Base-by-base conservation (phyloP, 2,329 filamentous ascomycete genomes). In the Macrophomina phaseolina region DNA sequence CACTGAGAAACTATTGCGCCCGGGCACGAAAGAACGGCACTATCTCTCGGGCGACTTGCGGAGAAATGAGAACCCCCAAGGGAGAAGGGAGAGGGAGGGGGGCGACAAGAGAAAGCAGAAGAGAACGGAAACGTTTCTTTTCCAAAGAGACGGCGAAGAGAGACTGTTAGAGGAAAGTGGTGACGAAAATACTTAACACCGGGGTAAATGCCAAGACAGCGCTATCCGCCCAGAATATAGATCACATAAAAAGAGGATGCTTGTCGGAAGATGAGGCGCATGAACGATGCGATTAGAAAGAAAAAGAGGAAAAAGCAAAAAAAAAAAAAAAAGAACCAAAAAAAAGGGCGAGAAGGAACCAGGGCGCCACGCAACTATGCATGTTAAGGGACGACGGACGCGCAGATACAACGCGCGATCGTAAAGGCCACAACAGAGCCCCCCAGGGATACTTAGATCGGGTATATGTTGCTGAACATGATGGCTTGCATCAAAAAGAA, bases 401-500 rank as follows among this genome's bases (percentile, higher is more conserved):
- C 58, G 58, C 52, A 55, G 52, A 38, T 18, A 46, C 36, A 30
- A 14, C 23, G 64, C 52, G 42, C 45, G 64, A 66, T 58, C 52
- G 32, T 66, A 34, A 58, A 66, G 42, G 65, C 46, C 56, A 38
- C 58, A 42, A 66, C 28, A 34, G 56, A 53, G 56, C 56, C 55
- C 36, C 51, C 56, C 40, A 46, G 38, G 56, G 56, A 51, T 45
- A 48, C 48, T 36, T 34, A 62, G 55, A 66, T 66, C 46, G 65
- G 55, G 65, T 66, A 66, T 62, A 52, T 51, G 64, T 60, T 66
- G 64, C 64, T 58, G 64, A 49, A 66, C 40, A 66, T 62, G 58
- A 62, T 42, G 64, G 64, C 64, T 40, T 60, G 64, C 64, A 56
- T 56, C 64, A 60, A 58, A 66, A 58, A 52, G 64, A 66, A 66